These are phyloP conservation scores for Pythium periplocum DNA, from an alignment of 352 stramenopile species.

Conservation along the genomic window DNA sequence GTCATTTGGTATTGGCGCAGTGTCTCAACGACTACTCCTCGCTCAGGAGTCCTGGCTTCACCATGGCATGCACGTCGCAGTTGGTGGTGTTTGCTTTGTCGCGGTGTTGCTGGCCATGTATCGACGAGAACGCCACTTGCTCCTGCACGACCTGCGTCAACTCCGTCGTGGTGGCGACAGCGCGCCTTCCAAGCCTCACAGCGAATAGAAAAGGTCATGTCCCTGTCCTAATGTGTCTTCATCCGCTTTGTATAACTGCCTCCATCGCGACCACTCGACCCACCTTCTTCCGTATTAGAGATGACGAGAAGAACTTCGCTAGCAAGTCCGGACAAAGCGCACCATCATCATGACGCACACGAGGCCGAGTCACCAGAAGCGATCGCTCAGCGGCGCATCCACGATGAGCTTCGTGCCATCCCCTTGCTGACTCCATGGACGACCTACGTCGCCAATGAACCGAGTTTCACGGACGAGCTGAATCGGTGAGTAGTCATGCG, in stretches of 20 bases:
- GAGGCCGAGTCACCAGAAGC: neutral
- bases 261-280: too few species aligned
- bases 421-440: slow-evolving; percentile 46
- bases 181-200: slow-evolving; percentile 4
- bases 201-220: slow-evolving; percentile 1
- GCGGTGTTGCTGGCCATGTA: slow-evolving; percentile 33
- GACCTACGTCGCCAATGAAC: slow-evolving; percentile 30
- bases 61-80: slow-evolving; percentile 37
- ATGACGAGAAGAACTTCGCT: too few species aligned
- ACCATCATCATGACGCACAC: neutral
- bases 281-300: too few species aligned
- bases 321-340: neutral
- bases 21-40: slow-evolving; percentile 40
- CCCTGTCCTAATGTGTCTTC: too few species aligned
- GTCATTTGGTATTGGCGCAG: slow-evolving; percentile 32
- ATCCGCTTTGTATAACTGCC: too few species aligned
- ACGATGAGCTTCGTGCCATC: slow-evolving; percentile 23
- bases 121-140: slow-evolving; percentile 38
- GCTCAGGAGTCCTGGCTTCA: slow-evolving; percentile 23
- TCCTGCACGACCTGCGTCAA: slow-evolving; percentile 20
- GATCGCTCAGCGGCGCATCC: neutral
- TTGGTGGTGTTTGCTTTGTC: slow-evolving; percentile 44
- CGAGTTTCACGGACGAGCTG: slow-evolving; percentile 38
- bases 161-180: slow-evolving; percentile 2
- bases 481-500: slow-evolving; percentile 24